Percentiles rank a stretch among this genome's conserved stretches.
Evolutionary conservation across 1,284 basidiomycete species (phyloP).

Genomic region (Gomphus sp.): DNA sequence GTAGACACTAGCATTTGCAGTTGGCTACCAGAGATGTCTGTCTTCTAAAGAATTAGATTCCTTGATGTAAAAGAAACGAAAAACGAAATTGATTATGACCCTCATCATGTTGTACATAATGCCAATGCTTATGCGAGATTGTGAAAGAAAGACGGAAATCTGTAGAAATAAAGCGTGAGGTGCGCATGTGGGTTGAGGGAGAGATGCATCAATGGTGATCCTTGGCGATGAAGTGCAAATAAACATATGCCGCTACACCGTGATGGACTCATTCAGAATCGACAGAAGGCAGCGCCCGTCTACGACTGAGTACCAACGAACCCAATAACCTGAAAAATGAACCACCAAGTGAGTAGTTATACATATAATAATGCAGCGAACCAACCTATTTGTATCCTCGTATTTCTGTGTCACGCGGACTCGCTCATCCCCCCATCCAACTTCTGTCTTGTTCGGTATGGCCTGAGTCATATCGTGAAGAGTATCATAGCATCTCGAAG

Average conservation of each 20-base stretch:
- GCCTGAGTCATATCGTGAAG: not conserved
- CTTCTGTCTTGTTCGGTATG: not conserved
- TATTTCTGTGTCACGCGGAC: not conserved
- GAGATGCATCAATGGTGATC: not conserved
- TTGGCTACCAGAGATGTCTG: no score
- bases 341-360: not conserved
- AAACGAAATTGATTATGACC: no score
- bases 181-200: not conserved
- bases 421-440: not conserved
- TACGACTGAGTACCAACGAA: constrained; percentile 9
- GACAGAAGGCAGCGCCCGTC: not conserved
- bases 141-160: not conserved
- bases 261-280: not conserved
- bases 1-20: no score
- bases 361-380: not conserved
- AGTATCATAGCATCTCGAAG: not conserved
- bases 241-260: not conserved
- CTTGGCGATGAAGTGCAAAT: not conserved
- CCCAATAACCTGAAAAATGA: constrained; percentile 4
- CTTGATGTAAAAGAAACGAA: no score
- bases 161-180: not conserved
- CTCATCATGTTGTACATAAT: not conserved
- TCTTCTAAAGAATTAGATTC: no score
- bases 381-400: constrained; percentile 10
- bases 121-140: not conserved